phyloP scores from a whole-genome alignment of 2,329 filamentous ascomycete species.

The Tolypocladium ovalisporum region DNA sequence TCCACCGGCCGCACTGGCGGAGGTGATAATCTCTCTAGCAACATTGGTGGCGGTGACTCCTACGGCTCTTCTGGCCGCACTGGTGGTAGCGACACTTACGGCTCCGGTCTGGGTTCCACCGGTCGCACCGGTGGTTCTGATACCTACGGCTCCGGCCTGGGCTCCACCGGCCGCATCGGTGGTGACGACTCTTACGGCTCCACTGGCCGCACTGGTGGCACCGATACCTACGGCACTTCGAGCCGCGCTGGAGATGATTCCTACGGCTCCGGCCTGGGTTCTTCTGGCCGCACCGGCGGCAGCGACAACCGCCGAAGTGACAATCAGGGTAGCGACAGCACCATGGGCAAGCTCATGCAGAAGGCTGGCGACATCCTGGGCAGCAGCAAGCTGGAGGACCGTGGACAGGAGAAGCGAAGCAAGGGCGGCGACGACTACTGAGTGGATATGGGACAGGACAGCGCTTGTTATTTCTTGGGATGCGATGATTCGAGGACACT shows the following conservation, averaged over 20 bases:
- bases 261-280: constrained; percentile 9
- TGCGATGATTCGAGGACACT: background rate
- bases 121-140: constrained; percentile 1
- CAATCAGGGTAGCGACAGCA: constrained; percentile 8
- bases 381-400: constrained; percentile 33
- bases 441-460: background rate
- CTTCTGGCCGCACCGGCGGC: background rate
- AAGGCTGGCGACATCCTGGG: constrained; percentile 41
- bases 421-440: constrained; percentile 14
- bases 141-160: constrained; percentile 14
- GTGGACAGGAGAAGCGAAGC: constrained; percentile 38
- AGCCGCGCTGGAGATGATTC: constrained; percentile 7
- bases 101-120: constrained; percentile 8
- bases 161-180: constrained; percentile 7
- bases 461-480: background rate
- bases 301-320: constrained; percentile 3
- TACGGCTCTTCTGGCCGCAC: background rate
- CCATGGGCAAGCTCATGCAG: constrained; percentile 46
- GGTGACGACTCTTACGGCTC: constrained; percentile 8
- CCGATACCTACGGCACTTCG: constrained; percentile 7
- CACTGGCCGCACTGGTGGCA: constrained; percentile 8
- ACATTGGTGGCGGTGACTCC: background rate
- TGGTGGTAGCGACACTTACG: background rate
- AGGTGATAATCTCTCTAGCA: constrained; percentile 8
- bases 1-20: constrained; percentile 10